Evolutionary conservation across 768 basidiomycete genomes (phyloP).

Genomic region (Strobilomyces confusus): DNA sequence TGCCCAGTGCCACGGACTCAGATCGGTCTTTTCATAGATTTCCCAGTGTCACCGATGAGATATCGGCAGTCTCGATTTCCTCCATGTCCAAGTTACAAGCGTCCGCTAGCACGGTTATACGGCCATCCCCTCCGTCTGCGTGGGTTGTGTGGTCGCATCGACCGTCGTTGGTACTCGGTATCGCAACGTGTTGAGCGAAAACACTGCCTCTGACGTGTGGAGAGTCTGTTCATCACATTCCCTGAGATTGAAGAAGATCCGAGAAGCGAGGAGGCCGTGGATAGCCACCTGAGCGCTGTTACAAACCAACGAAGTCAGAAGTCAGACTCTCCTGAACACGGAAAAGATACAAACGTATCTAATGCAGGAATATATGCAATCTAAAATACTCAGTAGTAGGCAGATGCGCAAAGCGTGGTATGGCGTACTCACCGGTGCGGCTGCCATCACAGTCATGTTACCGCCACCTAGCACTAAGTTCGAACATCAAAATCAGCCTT

Average conservation of each 20-base stretch:
- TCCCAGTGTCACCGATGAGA: background rate
- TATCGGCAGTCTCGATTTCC: too few relatives aligned
- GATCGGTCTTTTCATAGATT: too few relatives aligned
- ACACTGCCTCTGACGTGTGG: background rate
- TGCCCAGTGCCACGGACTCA: too few relatives aligned
- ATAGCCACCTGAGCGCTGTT: constrained; percentile 27
- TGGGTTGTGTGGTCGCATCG: background rate
- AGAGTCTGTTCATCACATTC: constrained; percentile 8
- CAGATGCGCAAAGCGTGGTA: too few relatives aligned
- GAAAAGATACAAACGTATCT: constrained; percentile 20
- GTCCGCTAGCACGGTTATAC: background rate
- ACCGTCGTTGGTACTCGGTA: background rate
- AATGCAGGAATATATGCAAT: constrained; percentile 13
- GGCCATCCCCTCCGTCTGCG: background rate
- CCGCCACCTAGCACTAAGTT: constrained; percentile 10
- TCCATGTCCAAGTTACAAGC: background rate
- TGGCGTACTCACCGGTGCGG: constrained; percentile 18
- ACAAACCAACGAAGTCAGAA: constrained; percentile 7
- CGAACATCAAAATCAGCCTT: background rate
- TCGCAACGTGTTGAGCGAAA: constrained; percentile 8
- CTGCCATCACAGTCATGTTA: constrained; percentile 14
- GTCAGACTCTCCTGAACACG: too few relatives aligned
- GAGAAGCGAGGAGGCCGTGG: constrained; percentile 23
- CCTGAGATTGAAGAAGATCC: constrained; percentile 29
- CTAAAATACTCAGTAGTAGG: background rate